Conservation (phyloP, 2,329 filamentous ascomycete species). For the Hirsutella thompsonii region DNA sequence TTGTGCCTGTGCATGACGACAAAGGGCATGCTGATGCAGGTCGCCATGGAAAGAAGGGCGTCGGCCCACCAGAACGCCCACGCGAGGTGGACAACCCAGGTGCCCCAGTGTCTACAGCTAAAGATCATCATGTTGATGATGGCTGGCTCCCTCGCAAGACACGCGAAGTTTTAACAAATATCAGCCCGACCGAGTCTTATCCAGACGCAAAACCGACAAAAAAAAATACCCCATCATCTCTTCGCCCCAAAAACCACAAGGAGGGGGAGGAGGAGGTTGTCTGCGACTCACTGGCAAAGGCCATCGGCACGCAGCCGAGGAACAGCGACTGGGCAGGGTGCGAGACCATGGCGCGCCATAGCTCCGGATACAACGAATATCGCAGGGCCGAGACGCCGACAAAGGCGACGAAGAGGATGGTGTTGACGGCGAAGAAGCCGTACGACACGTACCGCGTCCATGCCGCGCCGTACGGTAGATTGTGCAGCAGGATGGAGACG, state of each 20-base stretch:
- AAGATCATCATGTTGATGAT: conserved; percentile 53
- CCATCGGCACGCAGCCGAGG: conserved; percentile 56
- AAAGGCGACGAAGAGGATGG: conserved; percentile 42
- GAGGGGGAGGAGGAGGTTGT: not conserved
- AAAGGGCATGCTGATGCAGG: conserved; percentile 42
- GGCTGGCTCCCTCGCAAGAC: conserved; percentile 16
- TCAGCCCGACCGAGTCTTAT: too few relatives aligned
- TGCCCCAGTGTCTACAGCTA: conserved; percentile 49
- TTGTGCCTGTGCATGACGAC: conserved; percentile 36
- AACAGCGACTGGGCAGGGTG: conserved; percentile 58
- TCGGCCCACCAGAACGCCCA: conserved; percentile 49
- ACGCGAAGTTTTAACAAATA: too few relatives aligned
- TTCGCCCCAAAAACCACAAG: too few relatives aligned
- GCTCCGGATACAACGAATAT: conserved; percentile 52
- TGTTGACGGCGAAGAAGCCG: conserved; percentile 47
- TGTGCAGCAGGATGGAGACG: conserved; percentile 47
- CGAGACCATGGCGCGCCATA: conserved; percentile 52
- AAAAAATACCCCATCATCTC: too few relatives aligned
- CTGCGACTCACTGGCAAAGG: conserved; percentile 36
- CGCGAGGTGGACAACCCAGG: conserved; percentile 38
- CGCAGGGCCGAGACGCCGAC: conserved; percentile 40
- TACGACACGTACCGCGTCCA: conserved; percentile 49
- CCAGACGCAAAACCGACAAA: not conserved
- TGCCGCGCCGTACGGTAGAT: conserved; percentile 44
- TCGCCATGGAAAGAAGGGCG: conserved; percentile 34